Base-by-base conservation (phyloP, 305 asterid species). In the Fraxinus velutina region DNA sequence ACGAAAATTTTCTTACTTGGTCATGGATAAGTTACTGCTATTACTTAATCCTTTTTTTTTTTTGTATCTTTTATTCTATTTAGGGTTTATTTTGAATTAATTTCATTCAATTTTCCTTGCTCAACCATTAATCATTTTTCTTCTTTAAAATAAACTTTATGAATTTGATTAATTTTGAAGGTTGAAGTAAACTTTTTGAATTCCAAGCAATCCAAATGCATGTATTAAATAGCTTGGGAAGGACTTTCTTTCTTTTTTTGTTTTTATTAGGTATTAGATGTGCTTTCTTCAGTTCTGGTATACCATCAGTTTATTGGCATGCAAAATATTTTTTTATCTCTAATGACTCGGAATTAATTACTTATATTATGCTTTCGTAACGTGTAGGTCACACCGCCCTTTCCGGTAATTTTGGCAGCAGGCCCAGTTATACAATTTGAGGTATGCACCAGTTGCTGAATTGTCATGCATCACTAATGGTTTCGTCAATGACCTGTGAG, bases 301-400 rank as follows among this genome's bases (percentile, higher is more conserved):
- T 6, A 15, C 50, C 50, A 72, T 72, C 27, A n/a, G 13, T 72
- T 29, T 33, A 33, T 72, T 33, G 17, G 47, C 6, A 32, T n/a
- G 44, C 76, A 15, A 5, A 30, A 15, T 68, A 5, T 70, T 70
- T 30, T 30, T 50, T 4, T 72, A 72, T 33, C 13, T 7, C 76
- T 13, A 72, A n/a, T 32, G 76, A 15, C 13, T 32, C 2, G 10
- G 34, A n/a, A 33, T 33, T 72, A 32, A 6, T 34, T 72, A 72
- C 76, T 33, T 72, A 72, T 33, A 37, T 33, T 72, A 19, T 3
- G 0, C 70, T 80, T 86, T 83, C 78, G 44, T 17, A 42, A 74
- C 86, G 83, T 86, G 88, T 84, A 96, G 98, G 98, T 93, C 52
- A 94, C 98, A 34, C 98, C 99, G 73, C 84, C 97, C 17, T 90